Evolutionary conservation across 2,329 filamentous ascomycete genomes (phyloP).

Genomic region (Scedosporium aurantiacum): DNA sequence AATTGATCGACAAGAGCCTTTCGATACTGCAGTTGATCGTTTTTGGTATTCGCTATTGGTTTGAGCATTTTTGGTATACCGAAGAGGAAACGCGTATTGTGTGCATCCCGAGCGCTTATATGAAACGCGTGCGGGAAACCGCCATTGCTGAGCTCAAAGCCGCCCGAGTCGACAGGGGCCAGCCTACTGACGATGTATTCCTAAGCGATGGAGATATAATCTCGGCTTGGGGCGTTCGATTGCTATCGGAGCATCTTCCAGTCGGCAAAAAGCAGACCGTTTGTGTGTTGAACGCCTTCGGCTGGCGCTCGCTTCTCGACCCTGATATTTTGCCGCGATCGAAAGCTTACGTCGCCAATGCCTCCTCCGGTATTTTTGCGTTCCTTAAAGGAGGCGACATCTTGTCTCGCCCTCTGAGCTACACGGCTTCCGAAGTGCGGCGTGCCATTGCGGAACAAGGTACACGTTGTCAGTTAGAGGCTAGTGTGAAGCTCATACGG

Average conservation of each 20-base stretch:
- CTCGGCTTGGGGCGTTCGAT: constrained; percentile 25
- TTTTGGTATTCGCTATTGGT: constrained; percentile 19
- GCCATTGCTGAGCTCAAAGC: constrained; percentile 13
- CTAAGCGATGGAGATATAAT: constrained; percentile 36
- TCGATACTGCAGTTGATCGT: constrained; percentile 16
- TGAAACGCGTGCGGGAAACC: constrained; percentile 19
- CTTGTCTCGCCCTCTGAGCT: constrained; percentile 15
- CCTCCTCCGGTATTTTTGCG: constrained; percentile 13
- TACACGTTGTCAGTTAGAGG: constrained; percentile 21
- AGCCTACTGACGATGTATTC: constrained; percentile 21
- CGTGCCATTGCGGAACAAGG: constrained; percentile 22
- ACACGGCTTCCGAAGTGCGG: constrained; percentile 20
- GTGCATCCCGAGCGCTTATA: constrained; percentile 23
- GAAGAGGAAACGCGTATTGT: constrained; percentile 14
- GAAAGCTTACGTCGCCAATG: constrained; percentile 18
- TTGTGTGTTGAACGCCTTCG: constrained; percentile 17
- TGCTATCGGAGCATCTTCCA: constrained; percentile 13
- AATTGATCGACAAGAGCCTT: constrained; percentile 13
- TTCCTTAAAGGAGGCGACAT: constrained; percentile 14
- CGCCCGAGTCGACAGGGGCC: neutral
- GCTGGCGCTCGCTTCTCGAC: constrained; percentile 13
- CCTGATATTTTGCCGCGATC: neutral
- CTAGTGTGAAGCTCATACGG: constrained; percentile 15
- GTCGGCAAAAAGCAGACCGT: constrained; percentile 16
- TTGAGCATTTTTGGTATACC: constrained; percentile 9